Conservation (phyloP, 2,329 filamentous ascomycete species). For the Plenodomus biglobosus region DNA sequence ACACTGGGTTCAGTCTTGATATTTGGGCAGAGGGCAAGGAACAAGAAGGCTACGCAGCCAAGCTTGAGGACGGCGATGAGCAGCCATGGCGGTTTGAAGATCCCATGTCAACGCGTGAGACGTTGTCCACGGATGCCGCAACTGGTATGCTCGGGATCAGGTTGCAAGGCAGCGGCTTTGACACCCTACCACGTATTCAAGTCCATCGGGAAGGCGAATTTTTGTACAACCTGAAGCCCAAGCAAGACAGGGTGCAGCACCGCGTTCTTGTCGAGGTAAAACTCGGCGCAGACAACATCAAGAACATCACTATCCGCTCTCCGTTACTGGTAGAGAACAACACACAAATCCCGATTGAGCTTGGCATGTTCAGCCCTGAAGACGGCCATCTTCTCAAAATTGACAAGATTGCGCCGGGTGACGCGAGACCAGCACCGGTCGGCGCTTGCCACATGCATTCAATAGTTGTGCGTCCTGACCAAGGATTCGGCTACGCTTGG, state of each 20-base stretch:
- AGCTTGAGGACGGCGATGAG: constrained; percentile 85
- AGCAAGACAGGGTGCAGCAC: constrained; percentile 81
- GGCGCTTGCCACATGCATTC: constrained; percentile 90
- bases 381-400: constrained; percentile 94
- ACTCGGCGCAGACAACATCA: constrained; percentile 92
- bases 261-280: constrained; percentile 89
- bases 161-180: constrained; percentile 91
- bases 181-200: constrained; percentile 82
- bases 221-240: constrained; percentile 84
- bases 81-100: constrained; percentile 96
- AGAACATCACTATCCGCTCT: constrained; percentile 94
- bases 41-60: constrained; percentile 71
- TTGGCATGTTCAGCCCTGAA: constrained; percentile 85
- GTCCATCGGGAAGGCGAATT: constrained; percentile 94
- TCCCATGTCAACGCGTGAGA: constrained; percentile 94
- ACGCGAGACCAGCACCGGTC: constrained; percentile 85
- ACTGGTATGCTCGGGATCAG: constrained; percentile 78
- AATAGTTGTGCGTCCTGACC: constrained; percentile 83
- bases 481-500: constrained; percentile 96
- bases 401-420: constrained; percentile 93
- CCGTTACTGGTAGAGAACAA: constrained; percentile 92
- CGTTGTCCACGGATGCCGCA: constrained; percentile 78
- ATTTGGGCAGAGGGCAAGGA: constrained; percentile 72
- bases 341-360: constrained; percentile 91
- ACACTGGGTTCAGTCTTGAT: constrained; percentile 88